Base-by-base conservation (phyloP, 768 basidiomycete genomes). In the Amanita fuliginea region DNA sequence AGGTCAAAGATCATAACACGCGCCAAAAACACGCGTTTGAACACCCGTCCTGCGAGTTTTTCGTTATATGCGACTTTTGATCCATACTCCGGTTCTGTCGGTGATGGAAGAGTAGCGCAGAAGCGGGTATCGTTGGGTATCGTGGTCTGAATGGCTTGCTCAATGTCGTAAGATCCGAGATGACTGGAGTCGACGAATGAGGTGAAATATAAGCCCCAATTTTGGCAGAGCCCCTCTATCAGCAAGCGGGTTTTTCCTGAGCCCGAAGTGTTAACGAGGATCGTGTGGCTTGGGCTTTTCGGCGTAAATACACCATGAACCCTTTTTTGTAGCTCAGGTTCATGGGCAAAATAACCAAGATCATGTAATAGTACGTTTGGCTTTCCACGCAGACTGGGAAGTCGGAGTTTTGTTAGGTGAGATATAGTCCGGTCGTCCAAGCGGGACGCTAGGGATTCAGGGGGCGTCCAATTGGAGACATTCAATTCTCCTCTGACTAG, bases 161-260 rank as follows among this genome's bases (percentile, higher is more conserved):
- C 66, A 24, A 73, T 62, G 51, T 74, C 72, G 50, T 58, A 64
- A 1, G 73, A 74, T 7, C 73, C 72, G n/a, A 71, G 58, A 26
- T 64, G 58, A 49, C 67, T 69, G 16, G 68, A 67, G 53, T 74
- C 73, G 41, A 72, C 65, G 9, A 64, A 51, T 9, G 70, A 72
- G 0, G 72, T 73, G 52, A 74, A 71, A 55, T 74, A 74, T 47
- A 74, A 68, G 3, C 72, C 73, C 73, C 73, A 74, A 39, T 66
- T 58, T 26, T 64, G 54, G 48, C 72, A 73, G 4, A 74, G 62
- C 18, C 71, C 71, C 55, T 73, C 72, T 7, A 74, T 55, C 2
- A 74, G 57, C 9, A 72, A 60, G 28, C 71, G 60, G 0, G 71
- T 73, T 54, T 74, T 74, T 16, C 72, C 71, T 2, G 72, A 72